A percentile compares a stretch with the other conserved stretches of the same genome.
These are phyloP conservation scores for Candida endomychidarum DNA, from an alignment of 805 yeast species.

Conservation along the genomic window DNA sequence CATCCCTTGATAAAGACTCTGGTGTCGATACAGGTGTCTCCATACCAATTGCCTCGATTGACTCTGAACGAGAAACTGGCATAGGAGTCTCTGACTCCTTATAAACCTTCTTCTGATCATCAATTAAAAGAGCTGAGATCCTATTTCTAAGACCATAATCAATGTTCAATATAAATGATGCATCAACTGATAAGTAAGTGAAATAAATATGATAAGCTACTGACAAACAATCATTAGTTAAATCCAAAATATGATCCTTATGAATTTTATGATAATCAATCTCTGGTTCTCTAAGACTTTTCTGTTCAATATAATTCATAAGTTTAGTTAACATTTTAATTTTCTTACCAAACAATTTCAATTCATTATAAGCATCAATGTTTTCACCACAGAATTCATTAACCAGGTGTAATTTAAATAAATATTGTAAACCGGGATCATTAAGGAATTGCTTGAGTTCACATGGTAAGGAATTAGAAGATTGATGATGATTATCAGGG, in stretches of 20 bases:
- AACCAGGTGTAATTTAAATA: constrained; percentile 66
- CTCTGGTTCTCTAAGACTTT: neutral
- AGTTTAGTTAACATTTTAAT: constrained; percentile 24
- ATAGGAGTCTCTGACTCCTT: constrained; percentile 16
- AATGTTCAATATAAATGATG: constrained; percentile 71
- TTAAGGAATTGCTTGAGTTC: constrained; percentile 37
- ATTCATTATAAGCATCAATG: constrained; percentile 65
- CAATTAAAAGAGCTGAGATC: constrained; percentile 30
- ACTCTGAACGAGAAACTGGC: neutral
- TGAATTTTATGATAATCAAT: neutral
- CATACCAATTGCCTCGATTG: neutral
- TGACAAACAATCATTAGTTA: constrained; percentile 57
- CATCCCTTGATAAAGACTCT: no score
- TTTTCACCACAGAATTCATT: constrained; percentile 72
- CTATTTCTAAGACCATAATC: constrained; percentile 51
- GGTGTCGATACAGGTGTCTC: neutral
- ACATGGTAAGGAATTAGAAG: neutral
- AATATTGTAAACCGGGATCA: constrained; percentile 74
- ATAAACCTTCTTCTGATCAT: neutral
- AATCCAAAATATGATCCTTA: constrained; percentile 11
- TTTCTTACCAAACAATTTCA: constrained; percentile 51
- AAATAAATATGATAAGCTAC: constrained; percentile 64
- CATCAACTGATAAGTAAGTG: constrained; percentile 60
- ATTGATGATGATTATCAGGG: no score
- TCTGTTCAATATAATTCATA: constrained; percentile 9